These are phyloP conservation scores for Metarhizium rileyi DNA, from an alignment of 2,329 filamentous ascomycete genomes.

Conservation along the genomic window DNA sequence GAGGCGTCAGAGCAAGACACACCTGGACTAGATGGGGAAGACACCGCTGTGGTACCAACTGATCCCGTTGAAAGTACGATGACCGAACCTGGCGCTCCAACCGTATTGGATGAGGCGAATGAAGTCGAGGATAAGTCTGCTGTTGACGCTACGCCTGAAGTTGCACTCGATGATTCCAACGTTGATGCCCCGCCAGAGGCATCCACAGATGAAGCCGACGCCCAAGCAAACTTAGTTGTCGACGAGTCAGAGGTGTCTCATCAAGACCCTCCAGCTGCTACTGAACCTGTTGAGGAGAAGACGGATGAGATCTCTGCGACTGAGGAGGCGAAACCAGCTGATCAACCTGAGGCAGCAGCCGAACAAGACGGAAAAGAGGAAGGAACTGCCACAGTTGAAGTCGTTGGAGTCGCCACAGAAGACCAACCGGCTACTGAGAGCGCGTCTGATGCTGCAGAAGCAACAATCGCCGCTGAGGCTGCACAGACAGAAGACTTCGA, in stretches of 20 bases:
- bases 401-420: background rate
- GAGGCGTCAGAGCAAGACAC: background rate
- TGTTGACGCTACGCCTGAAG: background rate
- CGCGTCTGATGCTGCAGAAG: background rate
- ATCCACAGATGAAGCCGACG: background rate
- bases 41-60: background rate
- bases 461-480: background rate
- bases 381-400: background rate
- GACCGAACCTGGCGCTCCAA: background rate
- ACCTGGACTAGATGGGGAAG: background rate
- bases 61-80: background rate
- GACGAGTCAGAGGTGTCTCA: constrained; percentile 1
- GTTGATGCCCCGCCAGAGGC: background rate
- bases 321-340: constrained; percentile 1
- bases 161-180: background rate
- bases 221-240: constrained; percentile 3
- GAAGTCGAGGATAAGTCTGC: background rate
- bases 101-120: background rate
- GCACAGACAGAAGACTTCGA: constrained; percentile 2
- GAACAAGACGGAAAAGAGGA: background rate
- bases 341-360: background rate
- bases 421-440: background rate
- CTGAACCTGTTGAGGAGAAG: background rate
- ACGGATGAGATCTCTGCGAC: background rate
- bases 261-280: constrained; percentile 1